Percentiles rank a stretch among this genome's conserved stretches.
Evolutionary conservation across 2,329 filamentous ascomycete genomes (phyloP).

Genomic region (Periconia digitata): DNA sequence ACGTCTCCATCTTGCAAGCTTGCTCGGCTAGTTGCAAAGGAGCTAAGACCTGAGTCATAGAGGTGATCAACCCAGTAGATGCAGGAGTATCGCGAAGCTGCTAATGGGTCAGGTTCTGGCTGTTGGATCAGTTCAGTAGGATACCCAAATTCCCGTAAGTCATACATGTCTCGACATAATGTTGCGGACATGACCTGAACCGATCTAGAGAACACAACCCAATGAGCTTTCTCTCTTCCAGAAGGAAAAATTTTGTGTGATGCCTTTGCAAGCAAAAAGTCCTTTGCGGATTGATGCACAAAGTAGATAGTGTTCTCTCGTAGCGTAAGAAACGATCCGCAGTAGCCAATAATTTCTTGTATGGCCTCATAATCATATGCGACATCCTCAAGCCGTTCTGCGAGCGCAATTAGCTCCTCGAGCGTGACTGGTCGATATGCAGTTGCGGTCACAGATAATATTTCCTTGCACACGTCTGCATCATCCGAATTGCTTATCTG

Average conservation of each 20-base stretch:
- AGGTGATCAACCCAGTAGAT: conserved; percentile 39
- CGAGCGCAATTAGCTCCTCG: conserved; percentile 35
- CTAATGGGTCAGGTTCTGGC: conserved; percentile 24
- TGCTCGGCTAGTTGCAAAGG: no score
- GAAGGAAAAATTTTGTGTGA: conserved; percentile 29
- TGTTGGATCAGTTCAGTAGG: conserved; percentile 17
- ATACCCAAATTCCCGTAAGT: conserved; percentile 14
- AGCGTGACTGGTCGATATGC: conserved; percentile 42
- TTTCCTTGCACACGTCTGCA: conserved; percentile 33
- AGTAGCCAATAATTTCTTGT: conserved; percentile 32
- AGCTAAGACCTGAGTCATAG: conserved; percentile 12
- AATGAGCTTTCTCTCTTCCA: conserved; percentile 2
- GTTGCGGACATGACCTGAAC: conserved; percentile 23
- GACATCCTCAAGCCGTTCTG: conserved; percentile 7
- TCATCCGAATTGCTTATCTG: conserved; percentile 33
- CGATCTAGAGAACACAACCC: conserved; percentile 27
- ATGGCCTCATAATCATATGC: conserved; percentile 14
- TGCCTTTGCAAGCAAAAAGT: conserved; percentile 36
- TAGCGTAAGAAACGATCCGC: conserved; percentile 32
- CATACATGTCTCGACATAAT: conserved; percentile 27
- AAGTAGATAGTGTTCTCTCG: conserved; percentile 13
- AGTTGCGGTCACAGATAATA: conserved; percentile 31
- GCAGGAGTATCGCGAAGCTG: conserved; percentile 24
- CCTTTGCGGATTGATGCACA: conserved; percentile 49
- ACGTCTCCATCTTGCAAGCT: no score